Percentiles rank a stretch among this genome's conserved stretches.
These are phyloP conservation scores for Coprinellus aureogranulatus DNA, from an alignment of 768 basidiomycete genomes.

Conservation along the genomic window DNA sequence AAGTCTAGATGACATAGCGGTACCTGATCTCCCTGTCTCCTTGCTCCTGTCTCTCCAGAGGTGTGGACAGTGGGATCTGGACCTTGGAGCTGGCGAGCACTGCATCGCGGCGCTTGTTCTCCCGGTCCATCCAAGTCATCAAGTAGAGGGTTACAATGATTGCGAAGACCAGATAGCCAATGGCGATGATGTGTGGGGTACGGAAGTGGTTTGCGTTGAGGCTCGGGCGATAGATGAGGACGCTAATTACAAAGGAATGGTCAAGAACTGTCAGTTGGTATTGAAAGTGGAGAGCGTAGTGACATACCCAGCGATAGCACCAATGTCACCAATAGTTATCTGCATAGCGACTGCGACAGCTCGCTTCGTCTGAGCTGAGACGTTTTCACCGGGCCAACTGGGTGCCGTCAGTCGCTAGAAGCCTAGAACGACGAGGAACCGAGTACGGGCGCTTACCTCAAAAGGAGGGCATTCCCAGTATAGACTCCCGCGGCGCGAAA, in stretches of 20 bases:
- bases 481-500: conserved; percentile 57
- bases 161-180: conserved; percentile 56
- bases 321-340: conserved; percentile 61
- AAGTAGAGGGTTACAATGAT: conserved; percentile 42
- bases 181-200: conserved; percentile 55
- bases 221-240: conserved; percentile 53
- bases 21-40: conserved; percentile 41
- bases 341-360: conserved; percentile 63
- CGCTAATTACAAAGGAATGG: conserved; percentile 25
- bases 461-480: conserved; percentile 53
- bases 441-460: conserved; percentile 36
- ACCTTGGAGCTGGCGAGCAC: conserved; percentile 23
- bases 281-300: background rate
- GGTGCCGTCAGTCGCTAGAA: no score
- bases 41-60: conserved; percentile 27
- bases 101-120: conserved; percentile 45
- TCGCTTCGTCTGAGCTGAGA: conserved; percentile 67
- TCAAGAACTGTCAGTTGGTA: background rate
- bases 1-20: conserved; percentile 36
- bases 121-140: conserved; percentile 46
- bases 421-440: no score
- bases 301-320: conserved; percentile 50
- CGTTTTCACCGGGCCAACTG: conserved; percentile 64
- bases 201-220: conserved; percentile 47
- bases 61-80: conserved; percentile 13